phyloP scores from a whole-genome alignment of 768 basidiomycete species.

The Lentinula aciculospora region DNA sequence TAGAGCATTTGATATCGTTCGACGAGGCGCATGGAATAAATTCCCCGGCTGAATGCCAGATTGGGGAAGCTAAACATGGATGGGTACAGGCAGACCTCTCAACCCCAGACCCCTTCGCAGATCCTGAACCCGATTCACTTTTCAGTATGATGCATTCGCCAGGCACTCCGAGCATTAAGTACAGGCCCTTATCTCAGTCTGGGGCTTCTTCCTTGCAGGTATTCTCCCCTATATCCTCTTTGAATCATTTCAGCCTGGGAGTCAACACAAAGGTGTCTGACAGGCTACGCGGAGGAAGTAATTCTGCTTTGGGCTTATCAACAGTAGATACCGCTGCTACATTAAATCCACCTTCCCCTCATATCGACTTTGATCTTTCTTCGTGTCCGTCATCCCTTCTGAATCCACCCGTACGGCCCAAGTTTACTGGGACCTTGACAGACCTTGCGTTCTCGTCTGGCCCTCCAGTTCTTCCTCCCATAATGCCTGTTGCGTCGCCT shows the following conservation, averaged over 20 bases:
- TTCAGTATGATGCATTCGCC: background rate
- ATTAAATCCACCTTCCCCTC: background rate
- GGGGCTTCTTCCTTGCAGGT: background rate
- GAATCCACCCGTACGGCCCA: constrained; percentile 2
- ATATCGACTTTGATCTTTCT: background rate
- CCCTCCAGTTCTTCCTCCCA: background rate
- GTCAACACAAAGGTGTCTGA: background rate
- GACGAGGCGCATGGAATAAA: background rate
- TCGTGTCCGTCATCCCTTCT: constrained; percentile 1
- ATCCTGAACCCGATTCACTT: background rate
- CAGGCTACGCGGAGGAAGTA: background rate
- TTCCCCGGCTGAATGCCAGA: background rate
- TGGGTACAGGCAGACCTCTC: background rate
- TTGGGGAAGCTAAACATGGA: background rate
- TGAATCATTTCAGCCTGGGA: background rate
- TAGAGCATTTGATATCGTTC: background rate
- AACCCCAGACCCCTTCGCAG: background rate
- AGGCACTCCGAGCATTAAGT: background rate
- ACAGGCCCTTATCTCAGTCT: background rate
- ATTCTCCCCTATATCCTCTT: background rate
- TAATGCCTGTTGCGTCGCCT: background rate
- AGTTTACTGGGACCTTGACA: constrained; percentile 1
- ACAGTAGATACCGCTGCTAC: background rate
- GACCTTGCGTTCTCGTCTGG: background rate
- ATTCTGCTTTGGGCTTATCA: background rate